These are phyloP conservation scores for Pulveroboletus sp. DNA, from an alignment of 768 basidiomycete genomes.

Conservation along the genomic window DNA sequence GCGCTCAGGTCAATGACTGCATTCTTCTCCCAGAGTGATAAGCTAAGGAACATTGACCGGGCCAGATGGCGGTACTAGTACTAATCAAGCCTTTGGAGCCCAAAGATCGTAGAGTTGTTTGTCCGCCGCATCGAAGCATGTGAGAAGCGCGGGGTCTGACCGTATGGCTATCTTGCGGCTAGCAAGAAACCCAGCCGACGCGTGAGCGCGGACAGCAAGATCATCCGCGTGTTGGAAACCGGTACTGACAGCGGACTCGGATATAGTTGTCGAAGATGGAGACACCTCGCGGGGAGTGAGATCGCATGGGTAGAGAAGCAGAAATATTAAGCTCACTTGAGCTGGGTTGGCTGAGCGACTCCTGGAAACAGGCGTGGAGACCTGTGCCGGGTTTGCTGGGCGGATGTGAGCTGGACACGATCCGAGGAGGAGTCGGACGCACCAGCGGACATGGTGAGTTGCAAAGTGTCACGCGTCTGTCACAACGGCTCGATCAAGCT, in stretches of 20 bases:
- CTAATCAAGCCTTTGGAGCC: conserved; percentile 48
- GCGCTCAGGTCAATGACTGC: no score
- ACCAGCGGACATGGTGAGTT: no score
- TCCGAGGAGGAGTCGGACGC: no score
- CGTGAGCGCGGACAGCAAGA: conserved; percentile 15
- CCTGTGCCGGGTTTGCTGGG: conserved; percentile 2
- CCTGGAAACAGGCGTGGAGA: conserved; percentile 13
- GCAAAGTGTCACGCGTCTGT: conserved; percentile 26
- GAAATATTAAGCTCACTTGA: conserved; percentile 12
- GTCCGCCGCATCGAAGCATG: conserved; percentile 74
- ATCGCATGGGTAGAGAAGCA: background rate
- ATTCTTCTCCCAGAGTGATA: no score
- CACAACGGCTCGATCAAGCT: conserved; percentile 16
- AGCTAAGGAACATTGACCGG: no score
- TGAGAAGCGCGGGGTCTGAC: conserved; percentile 60
- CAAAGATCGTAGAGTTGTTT: conserved; percentile 76
- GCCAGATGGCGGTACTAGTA: no score
- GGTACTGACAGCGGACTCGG: conserved; percentile 24
- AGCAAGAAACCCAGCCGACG: conserved; percentile 24
- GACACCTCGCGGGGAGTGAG: conserved; percentile 5
- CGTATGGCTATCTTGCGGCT: conserved; percentile 47
- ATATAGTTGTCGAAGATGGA: conserved; percentile 32
- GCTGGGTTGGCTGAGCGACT: conserved; percentile 10
- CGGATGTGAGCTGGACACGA: background rate
- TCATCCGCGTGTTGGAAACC: conserved; percentile 20